Conservation (phyloP, 495 filamentous ascomycete species). For the Penicillium dipodomyicola region DNA sequence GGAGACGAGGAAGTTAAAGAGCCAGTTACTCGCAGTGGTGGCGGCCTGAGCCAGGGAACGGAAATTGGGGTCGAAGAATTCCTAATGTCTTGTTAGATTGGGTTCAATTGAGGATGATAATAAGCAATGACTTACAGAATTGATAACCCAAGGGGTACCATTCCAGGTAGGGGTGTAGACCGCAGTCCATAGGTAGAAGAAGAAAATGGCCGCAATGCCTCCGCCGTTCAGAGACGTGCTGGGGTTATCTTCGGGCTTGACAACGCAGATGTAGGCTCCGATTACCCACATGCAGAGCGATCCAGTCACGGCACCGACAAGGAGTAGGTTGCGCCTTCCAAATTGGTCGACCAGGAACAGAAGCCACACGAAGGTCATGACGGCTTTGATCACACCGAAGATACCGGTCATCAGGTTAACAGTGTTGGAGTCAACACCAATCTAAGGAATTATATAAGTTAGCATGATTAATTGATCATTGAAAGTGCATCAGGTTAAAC, state of each 20-base stretch:
- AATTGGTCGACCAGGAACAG: constrained; percentile 69
- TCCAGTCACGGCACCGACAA: constrained; percentile 67
- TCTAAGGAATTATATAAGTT: constrained; percentile 18
- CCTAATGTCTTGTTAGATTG: constrained; percentile 24
- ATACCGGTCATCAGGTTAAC: constrained; percentile 49
- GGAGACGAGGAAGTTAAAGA: constrained; percentile 71
- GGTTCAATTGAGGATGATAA: neutral
- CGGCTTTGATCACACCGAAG: constrained; percentile 53
- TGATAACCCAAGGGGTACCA: constrained; percentile 63
- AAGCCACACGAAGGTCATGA: constrained; percentile 60
- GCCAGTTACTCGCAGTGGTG: constrained; percentile 69
- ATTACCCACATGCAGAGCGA: constrained; percentile 73
- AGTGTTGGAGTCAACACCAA: constrained; percentile 48
- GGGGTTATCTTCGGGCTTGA: constrained; percentile 47
- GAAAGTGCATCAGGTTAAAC: too few relatives aligned
- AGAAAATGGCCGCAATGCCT: constrained; percentile 68
- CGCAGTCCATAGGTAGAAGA: constrained; percentile 76
- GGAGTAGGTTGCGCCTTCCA: constrained; percentile 64
- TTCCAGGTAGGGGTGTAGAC: constrained; percentile 76
- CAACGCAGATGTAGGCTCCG: constrained; percentile 62
- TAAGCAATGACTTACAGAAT: constrained; percentile 36
- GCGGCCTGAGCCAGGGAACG: constrained; percentile 66
- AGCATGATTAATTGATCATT: neutral
- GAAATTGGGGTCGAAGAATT: constrained; percentile 61
- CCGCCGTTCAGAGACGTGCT: constrained; percentile 44